Conservation (phyloP, 164 flowering plant species). For the Stephania cephalantha region DNA sequence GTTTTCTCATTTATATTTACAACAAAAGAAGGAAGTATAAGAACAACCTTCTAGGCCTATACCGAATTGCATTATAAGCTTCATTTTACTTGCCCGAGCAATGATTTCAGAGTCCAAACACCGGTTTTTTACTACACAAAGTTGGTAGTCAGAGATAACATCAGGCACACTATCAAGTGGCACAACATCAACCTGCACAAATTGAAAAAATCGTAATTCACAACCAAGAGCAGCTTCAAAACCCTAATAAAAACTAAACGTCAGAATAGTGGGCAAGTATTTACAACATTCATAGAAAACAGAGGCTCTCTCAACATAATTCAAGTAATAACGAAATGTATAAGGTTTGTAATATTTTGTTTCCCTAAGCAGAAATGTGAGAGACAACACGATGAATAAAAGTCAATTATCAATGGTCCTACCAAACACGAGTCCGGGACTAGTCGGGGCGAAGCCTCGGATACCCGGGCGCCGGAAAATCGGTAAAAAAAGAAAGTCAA, state of each 20-base stretch:
- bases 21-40: background rate
- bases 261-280: background rate
- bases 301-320: background rate
- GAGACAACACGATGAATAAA: too few species aligned
- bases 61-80: constrained; percentile 87
- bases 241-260: background rate
- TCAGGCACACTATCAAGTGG: constrained; percentile 52
- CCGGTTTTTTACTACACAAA: constrained; percentile 62
- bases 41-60: constrained; percentile 80
- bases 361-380: too few species aligned
- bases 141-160: constrained; percentile 57
- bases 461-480: too few species aligned
- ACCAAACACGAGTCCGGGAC: too few species aligned
- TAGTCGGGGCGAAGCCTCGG: too few species aligned
- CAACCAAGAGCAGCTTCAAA: background rate
- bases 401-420: too few species aligned
- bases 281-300: background rate
- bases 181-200: constrained; percentile 68
- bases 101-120: constrained; percentile 46
- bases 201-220: background rate
- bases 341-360: too few species aligned
- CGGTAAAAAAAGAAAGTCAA: too few species aligned
- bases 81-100: constrained; percentile 63
- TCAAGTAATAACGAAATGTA: background rate
- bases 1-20: background rate